Evolutionary conservation across 2,329 filamentous ascomycete genomes (phyloP).

Genomic region (Fusarium nematophilum): DNA sequence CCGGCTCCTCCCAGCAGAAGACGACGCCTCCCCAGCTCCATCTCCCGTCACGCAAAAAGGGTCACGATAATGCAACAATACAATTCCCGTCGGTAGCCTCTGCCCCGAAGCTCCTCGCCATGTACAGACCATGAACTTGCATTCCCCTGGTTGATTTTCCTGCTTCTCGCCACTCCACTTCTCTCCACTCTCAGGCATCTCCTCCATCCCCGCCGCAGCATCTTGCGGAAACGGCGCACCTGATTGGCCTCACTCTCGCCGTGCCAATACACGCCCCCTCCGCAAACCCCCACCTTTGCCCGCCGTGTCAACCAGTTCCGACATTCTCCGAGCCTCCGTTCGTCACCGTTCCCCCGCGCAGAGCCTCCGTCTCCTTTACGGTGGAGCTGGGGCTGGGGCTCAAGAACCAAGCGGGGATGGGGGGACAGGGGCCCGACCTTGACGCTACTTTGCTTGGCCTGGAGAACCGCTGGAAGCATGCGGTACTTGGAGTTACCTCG

Average conservation of each 20-base stretch:
- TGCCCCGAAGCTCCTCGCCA: constrained; percentile 32
- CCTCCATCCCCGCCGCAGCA: constrained; percentile 1
- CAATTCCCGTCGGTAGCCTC: constrained; percentile 33
- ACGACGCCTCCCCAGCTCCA: constrained; percentile 14
- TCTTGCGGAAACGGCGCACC: not conserved
- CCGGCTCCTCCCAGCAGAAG: not conserved
- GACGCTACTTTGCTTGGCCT: constrained; percentile 6
- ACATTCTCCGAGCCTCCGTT: constrained; percentile 39
- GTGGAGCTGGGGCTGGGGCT: constrained; percentile 36
- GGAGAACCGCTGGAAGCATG: constrained; percentile 11
- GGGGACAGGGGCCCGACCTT: constrained; percentile 24
- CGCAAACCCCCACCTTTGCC: constrained; percentile 16
- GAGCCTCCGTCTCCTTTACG: constrained; percentile 43
- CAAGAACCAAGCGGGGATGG: constrained; percentile 33
- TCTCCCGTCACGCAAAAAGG: constrained; percentile 27
- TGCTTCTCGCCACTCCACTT: not conserved
- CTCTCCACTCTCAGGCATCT: constrained; percentile 23
- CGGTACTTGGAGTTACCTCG: constrained; percentile 1
- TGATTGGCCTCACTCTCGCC: constrained; percentile 33
- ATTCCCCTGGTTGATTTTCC: constrained; percentile 20
- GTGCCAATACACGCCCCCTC: constrained; percentile 21
- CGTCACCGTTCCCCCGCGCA: constrained; percentile 34
- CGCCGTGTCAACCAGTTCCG: constrained; percentile 28
- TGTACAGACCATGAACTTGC: constrained; percentile 31
- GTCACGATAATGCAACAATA: constrained; percentile 40